Evolutionary conservation across 2,329 filamentous ascomycete genomes (phyloP).

Genomic region (Nemania sp.): DNA sequence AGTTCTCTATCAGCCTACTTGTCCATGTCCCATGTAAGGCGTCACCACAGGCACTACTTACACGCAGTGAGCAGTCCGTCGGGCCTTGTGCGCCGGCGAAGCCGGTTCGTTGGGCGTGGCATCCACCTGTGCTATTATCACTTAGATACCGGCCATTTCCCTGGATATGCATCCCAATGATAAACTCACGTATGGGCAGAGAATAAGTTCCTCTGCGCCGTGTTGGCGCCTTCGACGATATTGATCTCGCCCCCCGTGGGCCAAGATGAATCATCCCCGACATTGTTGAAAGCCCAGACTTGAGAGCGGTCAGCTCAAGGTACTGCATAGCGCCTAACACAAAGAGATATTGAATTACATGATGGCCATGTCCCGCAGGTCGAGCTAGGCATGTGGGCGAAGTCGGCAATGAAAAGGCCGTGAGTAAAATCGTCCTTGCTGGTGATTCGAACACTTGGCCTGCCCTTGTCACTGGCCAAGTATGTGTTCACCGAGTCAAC

Average conservation of each 20-base stretch:
- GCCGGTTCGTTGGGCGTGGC: constrained; percentile 30
- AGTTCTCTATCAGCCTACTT: constrained; percentile 8
- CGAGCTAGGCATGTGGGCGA: constrained; percentile 73
- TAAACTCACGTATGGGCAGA: constrained; percentile 62
- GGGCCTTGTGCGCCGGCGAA: constrained; percentile 34
- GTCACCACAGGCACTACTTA: constrained; percentile 25
- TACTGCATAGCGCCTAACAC: background rate
- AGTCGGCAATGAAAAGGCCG: constrained; percentile 73
- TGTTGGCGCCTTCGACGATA: constrained; percentile 72
- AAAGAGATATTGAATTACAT: constrained; percentile 49
- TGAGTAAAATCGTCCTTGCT: constrained; percentile 67
- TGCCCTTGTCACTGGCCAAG: constrained; percentile 44
- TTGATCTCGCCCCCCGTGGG: constrained; percentile 68
- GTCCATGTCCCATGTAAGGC: background rate
- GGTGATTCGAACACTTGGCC: constrained; percentile 67
- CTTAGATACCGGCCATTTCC: background rate
- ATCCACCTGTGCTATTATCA: constrained; percentile 30
- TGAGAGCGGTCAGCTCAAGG: constrained; percentile 34
- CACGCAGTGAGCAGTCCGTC: constrained; percentile 35
- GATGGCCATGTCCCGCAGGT: constrained; percentile 76
- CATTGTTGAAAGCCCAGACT: constrained; percentile 55
- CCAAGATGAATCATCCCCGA: constrained; percentile 56
- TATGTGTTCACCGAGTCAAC: constrained; percentile 50
- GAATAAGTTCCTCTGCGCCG: constrained; percentile 61
- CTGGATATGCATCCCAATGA: background rate